Conservation (phyloP, 2,329 filamentous ascomycete species). For the Colletotrichum tanaceti region DNA sequence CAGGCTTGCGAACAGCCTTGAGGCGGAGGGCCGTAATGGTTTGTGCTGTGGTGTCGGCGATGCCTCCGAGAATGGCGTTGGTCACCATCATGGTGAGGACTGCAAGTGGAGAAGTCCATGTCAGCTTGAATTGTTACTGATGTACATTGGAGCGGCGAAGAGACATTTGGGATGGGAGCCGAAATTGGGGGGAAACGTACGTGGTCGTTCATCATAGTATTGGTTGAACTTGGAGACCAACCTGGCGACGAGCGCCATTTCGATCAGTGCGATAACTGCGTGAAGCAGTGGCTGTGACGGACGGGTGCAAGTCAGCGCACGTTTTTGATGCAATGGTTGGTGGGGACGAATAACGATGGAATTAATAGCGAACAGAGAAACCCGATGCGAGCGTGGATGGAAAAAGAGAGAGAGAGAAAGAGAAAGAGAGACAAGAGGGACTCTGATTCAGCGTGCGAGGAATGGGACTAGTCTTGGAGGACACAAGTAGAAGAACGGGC, state of each 20-base stretch:
- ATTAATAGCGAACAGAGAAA: background rate
- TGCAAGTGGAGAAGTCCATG: constrained; percentile 48
- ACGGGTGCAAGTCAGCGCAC: constrained; percentile 22
- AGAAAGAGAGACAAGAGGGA: constrained; percentile 17
- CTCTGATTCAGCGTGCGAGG: constrained; percentile 17
- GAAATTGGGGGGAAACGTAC: constrained; percentile 59
- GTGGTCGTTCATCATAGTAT: constrained; percentile 90
- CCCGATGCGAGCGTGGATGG: background rate
- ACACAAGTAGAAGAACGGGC: background rate
- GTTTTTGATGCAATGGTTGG: background rate
- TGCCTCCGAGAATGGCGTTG: constrained; percentile 93
- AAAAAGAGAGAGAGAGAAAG: background rate
- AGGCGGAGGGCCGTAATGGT: constrained; percentile 85
- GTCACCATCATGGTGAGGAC: constrained; percentile 99
- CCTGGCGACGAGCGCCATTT: constrained; percentile 87
- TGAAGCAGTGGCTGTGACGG: constrained; percentile 82
- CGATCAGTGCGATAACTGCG: constrained; percentile 83
- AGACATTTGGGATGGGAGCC: background rate
- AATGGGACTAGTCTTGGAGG: constrained; percentile 17
- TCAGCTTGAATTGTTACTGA: constrained; percentile 12
- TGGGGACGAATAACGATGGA: background rate
- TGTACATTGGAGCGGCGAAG: background rate
- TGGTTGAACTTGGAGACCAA: constrained; percentile 89
- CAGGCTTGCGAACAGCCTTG: constrained; percentile 72
- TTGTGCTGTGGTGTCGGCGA: constrained; percentile 96